Evolutionary conservation across 208 protist species (phyloP), one percentile per base, ranked within the genome.

Genomic region (Wallacemonas sp.): DNA sequence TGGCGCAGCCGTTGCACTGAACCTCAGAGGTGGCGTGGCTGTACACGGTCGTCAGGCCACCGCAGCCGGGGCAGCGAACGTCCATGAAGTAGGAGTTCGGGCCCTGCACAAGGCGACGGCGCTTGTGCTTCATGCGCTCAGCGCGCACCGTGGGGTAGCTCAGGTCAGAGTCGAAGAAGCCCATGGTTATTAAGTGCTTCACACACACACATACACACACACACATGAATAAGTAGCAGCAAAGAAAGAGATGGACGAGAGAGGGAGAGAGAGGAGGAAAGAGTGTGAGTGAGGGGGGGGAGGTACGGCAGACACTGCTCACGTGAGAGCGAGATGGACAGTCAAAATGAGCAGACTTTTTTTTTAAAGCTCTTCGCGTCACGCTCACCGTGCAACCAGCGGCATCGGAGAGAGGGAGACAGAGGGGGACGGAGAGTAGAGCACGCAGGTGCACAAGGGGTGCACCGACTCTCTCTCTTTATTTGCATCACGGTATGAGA

Each of bases 21-120:
- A 99, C 98, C 49, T 97, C 83, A 19, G 90, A 98, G 56, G 97
- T 97, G 60, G 98, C 98, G 79, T 99, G 98, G 74, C 85, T 97
- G 97, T 99, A 99, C 46, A 99, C 97, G 57, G 95, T 93, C 30
- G 98, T 99, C 68, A 95, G 84, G 61, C 39, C 74, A 70, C 84
- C 93, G 87, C 99, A 99, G 52, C 94, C 92, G 43, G 94, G 94
- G 92, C 98, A 99, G 87, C 98, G 99, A 33, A 99, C 98, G 61
- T 99, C 98, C 93, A 99, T 97, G 88, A 99, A 99, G 90, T 94
- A 99, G n/a, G 95, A 98, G 93, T 99, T 99, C 62, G 98, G 99
- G 70, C 90, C 89, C 89, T 99, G 99, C 46, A 99, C 97, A 17
- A 99, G 88, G 70, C 99, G 92, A 92, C 99, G 99, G 74, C 99